Evolutionary conservation across 2,329 filamentous ascomycete species (phyloP), one percentile per base, ranked within the genome.

Genomic region (Venturia oleaginea): DNA sequence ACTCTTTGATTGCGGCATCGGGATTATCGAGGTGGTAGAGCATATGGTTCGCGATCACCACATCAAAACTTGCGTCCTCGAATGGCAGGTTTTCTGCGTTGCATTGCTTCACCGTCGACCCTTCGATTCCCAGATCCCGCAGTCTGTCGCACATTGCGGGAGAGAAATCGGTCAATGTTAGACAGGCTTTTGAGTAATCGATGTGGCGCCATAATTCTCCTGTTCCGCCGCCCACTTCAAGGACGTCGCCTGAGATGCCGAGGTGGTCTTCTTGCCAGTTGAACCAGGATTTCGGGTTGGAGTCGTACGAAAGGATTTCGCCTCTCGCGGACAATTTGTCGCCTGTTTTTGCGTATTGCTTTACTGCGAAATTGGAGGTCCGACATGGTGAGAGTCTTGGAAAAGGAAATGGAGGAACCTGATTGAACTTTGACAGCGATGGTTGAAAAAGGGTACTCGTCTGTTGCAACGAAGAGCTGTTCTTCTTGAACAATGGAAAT

Each of bases 211-310:
- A 68, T 24, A 68, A 43, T 48, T 68, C 66, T 10, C 67, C 67
- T n/a, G 67, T 68, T n/a, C 67, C 67, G n/a, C 64, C 67, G 2
- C 67, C 67, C 15, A 67, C 60, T 61, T 68, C 67, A 38, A 68
- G 66, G 38, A 68, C 55, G 17, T 63, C 40, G 27, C 66, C 66
- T 10, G 42, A 19, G 24, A 65, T 63, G 7, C 55, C 59, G 27
- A 68, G 61, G 7, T 63, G 59, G 3, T 38, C 24, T 27, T 63
- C 64, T n/a, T 64, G 64, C 66, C 66, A 68, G 10, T 32, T 17
- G 46, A 65, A 68, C 67, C 67, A 68, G 48, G 27, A n/a, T 60
- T 68, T 42, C 2, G 64, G 61, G 37, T 67, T 64, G 27, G 62
- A 66, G 60, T 66, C 66, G 62, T 66, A 68, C 2, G 66, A 64